These are phyloP conservation scores for Oryza officinalis DNA, from an alignment of 176 grass and related monocot species.

Conservation along the genomic window DNA sequence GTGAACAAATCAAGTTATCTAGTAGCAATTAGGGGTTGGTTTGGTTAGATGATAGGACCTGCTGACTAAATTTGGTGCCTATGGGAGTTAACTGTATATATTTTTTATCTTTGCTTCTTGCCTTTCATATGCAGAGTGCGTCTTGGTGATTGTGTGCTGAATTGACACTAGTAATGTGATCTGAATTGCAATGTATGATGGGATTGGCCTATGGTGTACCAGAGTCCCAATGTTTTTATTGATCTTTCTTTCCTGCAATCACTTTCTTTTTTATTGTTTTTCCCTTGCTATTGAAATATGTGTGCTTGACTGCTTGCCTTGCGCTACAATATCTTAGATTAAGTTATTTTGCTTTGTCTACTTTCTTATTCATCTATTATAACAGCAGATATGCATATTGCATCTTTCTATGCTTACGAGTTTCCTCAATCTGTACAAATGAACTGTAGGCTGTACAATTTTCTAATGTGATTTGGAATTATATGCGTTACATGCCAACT, in stretches of 20 bases:
- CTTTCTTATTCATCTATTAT: neutral
- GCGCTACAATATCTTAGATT: neutral
- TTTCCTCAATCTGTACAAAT: neutral
- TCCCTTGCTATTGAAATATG: neutral
- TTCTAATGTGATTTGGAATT: neutral
- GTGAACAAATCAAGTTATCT: neutral
- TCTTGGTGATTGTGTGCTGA: neutral
- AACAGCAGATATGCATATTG: neutral
- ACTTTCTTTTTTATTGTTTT: too few relatives aligned
- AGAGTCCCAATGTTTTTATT: neutral
- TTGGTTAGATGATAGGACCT: neutral
- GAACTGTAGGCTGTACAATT: neutral
- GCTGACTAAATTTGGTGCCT: neutral
- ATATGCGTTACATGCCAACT: neutral
- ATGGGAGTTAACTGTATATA: neutral
- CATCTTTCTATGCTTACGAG: neutral
- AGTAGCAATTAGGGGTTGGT: neutral
- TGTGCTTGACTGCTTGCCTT: neutral
- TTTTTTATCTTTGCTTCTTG: neutral
- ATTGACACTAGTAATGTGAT: neutral
- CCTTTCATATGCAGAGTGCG: neutral
- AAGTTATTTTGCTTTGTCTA: neutral
- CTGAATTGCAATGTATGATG: neutral
- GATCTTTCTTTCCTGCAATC: neutral
- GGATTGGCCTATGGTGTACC: neutral